Conservation (phyloP, 192 early-diverging fungal genomes). For the Chytriomyces confervae region DNA sequence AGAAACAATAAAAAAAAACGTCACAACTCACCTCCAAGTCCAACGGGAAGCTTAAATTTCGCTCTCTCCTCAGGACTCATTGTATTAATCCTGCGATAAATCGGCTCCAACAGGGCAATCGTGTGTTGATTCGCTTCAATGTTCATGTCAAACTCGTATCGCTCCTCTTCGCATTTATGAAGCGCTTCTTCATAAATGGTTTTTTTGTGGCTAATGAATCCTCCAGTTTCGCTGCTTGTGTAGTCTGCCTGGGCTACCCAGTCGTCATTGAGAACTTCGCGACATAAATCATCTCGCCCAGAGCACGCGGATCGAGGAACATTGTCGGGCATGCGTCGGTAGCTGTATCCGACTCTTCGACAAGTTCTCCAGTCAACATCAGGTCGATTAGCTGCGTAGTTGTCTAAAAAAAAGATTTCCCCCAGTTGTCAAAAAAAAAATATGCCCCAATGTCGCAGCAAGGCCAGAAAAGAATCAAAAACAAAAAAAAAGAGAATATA, state of each 20-base stretch:
- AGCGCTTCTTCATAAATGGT: slow-evolving; percentile 93
- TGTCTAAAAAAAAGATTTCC: slow-evolving; percentile 55
- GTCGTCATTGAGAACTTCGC: slow-evolving; percentile 95
- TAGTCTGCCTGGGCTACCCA: slow-evolving; percentile 94
- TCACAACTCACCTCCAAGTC: slow-evolving; percentile 69
- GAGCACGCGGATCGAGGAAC: slow-evolving; percentile 70
- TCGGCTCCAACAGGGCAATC: slow-evolving; percentile 89
- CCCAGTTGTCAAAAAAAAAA: slow-evolving; percentile 59
- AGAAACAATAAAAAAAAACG: background rate
- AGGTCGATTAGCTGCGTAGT: slow-evolving; percentile 63
- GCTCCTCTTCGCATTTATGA: slow-evolving; percentile 95
- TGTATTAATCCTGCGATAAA: slow-evolving; percentile 79
- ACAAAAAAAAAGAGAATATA: slow-evolving; percentile 10
- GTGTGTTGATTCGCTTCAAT: slow-evolving; percentile 92
- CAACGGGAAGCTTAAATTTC: slow-evolving; percentile 74
- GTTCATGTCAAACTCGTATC: slow-evolving; percentile 97
- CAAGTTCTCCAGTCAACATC: slow-evolving; percentile 69
- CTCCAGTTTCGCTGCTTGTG: slow-evolving; percentile 79
- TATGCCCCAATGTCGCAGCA: background rate
- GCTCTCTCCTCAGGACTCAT: slow-evolving; percentile 82
- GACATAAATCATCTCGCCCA: slow-evolving; percentile 89
- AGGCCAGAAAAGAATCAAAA: background rate
- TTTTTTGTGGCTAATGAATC: slow-evolving; percentile 90
- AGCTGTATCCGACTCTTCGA: slow-evolving; percentile 73
- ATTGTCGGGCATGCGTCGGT: slow-evolving; percentile 67